Evolutionary conservation across 1,284 basidiomycete species (phyloP), one percentile per base, ranked within the genome.

Genomic region (Papiliotrema terrestris): DNA sequence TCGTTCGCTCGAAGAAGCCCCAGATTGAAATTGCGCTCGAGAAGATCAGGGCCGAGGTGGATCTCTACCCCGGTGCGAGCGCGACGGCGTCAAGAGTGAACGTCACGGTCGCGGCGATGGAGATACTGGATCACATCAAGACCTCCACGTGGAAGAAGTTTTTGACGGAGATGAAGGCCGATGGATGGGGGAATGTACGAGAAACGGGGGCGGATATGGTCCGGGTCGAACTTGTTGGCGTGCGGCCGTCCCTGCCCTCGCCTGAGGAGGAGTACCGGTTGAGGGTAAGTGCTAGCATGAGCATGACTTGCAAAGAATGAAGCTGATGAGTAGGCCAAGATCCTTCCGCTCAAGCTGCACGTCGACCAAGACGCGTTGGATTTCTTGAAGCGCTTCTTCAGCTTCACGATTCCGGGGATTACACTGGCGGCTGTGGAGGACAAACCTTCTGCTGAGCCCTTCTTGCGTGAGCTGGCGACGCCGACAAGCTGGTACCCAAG

Each of bases 71-170:
- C 2, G 80, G 82, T 4, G 79, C 81, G 22, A 81, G 83, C 29
- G 37, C 81, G 0, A 76, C 86, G 20, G 82, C 86, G 17, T 87
- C 86, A 4, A 80, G 86, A 54, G 80, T 83, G 2, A 80, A 91
- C 51, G 80, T 83, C 3, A 85, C 85, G 25, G 78, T 88, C 55
- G 81, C 78, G 56, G 83, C 90, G 62, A 67, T 91, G 45, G 91
- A 96, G 74, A 96, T 98, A 59, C 79, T 98, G 51, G 95, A 98
- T 77, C 93, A 97, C 70, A 91, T 98, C 80, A 93, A 91, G 79
- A 94, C 94, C 0, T 97, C 94, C 11, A 98, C 95, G 0, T 98
- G 96, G 96, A 88, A 87, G 74, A 97, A 93, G 69, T 98, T 98
- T 73, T 78, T 98, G 56, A 95, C 92, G 1, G 85, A 86, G 55